phyloP scores from a whole-genome alignment of 192 early-diverging fungal genomes.

The Umbelopsis isabellina region DNA sequence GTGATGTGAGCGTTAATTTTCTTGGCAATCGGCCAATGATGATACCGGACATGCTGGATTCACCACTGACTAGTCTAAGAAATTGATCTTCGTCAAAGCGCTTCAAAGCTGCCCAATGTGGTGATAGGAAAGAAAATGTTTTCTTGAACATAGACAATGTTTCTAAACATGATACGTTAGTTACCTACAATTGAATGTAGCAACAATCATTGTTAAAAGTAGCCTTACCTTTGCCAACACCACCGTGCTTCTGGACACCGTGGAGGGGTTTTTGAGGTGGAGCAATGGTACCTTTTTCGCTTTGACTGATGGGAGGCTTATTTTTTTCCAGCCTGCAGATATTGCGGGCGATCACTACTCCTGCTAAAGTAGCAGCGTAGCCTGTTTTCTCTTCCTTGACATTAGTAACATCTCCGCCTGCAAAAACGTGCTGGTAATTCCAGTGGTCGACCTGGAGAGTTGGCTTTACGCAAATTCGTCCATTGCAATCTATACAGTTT shows the following conservation, averaged over 20 bases:
- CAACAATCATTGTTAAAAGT: neutral
- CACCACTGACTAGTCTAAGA: constrained; percentile 35
- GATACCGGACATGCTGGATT: constrained; percentile 21
- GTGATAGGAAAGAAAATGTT: constrained; percentile 39
- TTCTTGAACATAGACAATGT: constrained; percentile 34
- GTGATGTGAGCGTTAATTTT: neutral
- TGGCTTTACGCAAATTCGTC: constrained; percentile 41
- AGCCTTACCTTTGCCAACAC: constrained; percentile 43
- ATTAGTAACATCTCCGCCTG: constrained; percentile 49
- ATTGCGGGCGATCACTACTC: constrained; percentile 42
- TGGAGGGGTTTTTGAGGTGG: constrained; percentile 41
- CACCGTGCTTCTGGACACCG: constrained; percentile 35
- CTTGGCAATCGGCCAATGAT: constrained; percentile 33
- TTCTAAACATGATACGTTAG: constrained; percentile 21
- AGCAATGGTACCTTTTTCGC: constrained; percentile 35
- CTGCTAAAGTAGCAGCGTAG: constrained; percentile 45
- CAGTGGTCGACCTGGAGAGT: constrained; percentile 46
- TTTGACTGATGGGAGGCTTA: constrained; percentile 41
- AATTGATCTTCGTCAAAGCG: constrained; percentile 45
- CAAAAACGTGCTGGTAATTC: constrained; percentile 42
- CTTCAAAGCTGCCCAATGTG: constrained; percentile 44
- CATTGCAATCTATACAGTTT: constrained; percentile 33
- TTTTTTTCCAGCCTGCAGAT: constrained; percentile 42
- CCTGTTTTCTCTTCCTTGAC: constrained; percentile 48
- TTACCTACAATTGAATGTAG: neutral